Evolutionary conservation across 2,329 filamentous ascomycete species (phyloP), one percentile per base, ranked within the genome.

Genomic region (Fusarium vanettenii): DNA sequence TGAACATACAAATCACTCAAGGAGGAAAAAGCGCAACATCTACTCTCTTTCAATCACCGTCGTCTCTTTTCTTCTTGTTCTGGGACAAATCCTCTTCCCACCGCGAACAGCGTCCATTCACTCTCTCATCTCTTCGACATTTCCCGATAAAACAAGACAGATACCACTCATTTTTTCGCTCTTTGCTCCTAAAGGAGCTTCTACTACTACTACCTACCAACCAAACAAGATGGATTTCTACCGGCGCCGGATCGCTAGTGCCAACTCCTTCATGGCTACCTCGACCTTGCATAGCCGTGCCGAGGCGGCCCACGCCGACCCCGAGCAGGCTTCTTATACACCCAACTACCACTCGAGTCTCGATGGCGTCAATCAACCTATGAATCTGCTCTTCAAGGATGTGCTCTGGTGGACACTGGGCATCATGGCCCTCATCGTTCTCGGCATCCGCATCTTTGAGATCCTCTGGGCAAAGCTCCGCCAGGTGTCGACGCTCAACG

Each of bases 351-450:
- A 87, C 76, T 87, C 86, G 35, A 85, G 85, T 56, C 86, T 92
- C 70, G 88, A 87, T 76, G 91, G 91, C 64, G 90, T 92, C 72
- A 88, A 91, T 76, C 90, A 92, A 79, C 75, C 82, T 2, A 83
- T 87, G 74, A 92, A 92, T 79, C 80, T 89, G 74, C 75, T 89
- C 14, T 90, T 91, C 78, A 88, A 85, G 76, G 85, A 91, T 73
- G 81, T 85, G 43, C 78, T 92, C 14, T 92, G 90, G 90, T 91
- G 87, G 87, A 90, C 84, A 60, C 78, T 92, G 66, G 91, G 91
- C 20, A 86, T 87, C 66, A 82, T 90, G 65, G 90, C 84, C 55
- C 78, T 92, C 61, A 72, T 87, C 33, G 84, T 92, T 56, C 83
- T 92, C 41, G 60, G 81, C 22, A 84, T 91, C 71, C 86, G 90